These are phyloP conservation scores for Fusarium sp. DNA, from an alignment of 2,329 filamentous ascomycete genomes.

Conservation along the genomic window DNA sequence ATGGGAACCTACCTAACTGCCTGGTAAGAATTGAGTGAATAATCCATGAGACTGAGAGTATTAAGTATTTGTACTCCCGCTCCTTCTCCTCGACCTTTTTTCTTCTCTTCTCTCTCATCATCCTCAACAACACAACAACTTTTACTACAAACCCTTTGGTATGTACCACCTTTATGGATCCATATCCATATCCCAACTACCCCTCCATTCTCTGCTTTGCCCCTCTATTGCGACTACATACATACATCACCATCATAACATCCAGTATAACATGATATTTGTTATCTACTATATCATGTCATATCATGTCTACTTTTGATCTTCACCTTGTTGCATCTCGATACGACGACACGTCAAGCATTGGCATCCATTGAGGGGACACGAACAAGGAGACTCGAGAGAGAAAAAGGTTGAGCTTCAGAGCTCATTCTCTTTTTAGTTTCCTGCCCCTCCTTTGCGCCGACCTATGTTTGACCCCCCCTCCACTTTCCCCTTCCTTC, in stretches of 20 bases:
- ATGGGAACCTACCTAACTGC: not conserved
- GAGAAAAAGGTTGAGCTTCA: constrained; percentile 4
- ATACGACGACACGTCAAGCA: constrained; percentile 33
- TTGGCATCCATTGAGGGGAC: constrained; percentile 1
- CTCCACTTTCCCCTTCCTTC: constrained; percentile 1
- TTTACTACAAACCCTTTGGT: constrained; percentile 16
- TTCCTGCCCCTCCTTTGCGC: constrained; percentile 28
- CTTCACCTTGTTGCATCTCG: constrained; percentile 1
- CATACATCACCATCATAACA: constrained; percentile 11
- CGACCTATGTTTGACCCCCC: constrained; percentile 3
- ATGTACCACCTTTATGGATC: not conserved
- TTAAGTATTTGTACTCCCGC: constrained; percentile 41
- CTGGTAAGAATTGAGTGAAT: constrained; percentile 16
- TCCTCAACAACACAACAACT: constrained; percentile 22
- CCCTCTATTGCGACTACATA: constrained; percentile 14
- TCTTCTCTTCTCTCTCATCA: constrained; percentile 31
- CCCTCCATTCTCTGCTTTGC: constrained; percentile 5
- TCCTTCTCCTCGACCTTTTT: constrained; percentile 13
- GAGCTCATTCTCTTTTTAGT: constrained; percentile 5
- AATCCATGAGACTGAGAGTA: constrained; percentile 37
- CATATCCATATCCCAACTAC: not conserved
- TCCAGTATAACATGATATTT: constrained; percentile 25
- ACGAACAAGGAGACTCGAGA: not conserved
- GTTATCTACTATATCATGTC: constrained; percentile 3
- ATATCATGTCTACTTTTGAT: constrained; percentile 17